Evolutionary conservation across 495 filamentous ascomycete species (phyloP).

Genomic region (Hypoxylon rickii): DNA sequence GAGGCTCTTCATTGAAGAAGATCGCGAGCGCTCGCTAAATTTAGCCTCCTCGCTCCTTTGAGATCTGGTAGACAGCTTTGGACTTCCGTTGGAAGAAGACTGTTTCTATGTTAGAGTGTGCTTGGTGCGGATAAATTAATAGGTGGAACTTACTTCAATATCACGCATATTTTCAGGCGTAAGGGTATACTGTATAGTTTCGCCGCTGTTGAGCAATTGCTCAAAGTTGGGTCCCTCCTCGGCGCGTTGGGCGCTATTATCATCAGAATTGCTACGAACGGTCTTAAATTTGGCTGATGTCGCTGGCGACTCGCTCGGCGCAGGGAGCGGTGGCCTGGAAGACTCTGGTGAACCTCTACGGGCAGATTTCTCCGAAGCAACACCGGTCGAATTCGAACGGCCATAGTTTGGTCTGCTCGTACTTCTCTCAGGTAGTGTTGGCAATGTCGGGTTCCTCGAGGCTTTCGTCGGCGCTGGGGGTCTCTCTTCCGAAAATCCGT

Average conservation of each 20-base stretch:
- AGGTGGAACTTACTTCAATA: slow-evolving; percentile 68
- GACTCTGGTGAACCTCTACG: slow-evolving; percentile 33
- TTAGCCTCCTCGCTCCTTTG: slow-evolving; percentile 51
- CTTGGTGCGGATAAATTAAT: not conserved
- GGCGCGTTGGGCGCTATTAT: slow-evolving; percentile 48
- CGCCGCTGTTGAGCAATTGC: slow-evolving; percentile 83
- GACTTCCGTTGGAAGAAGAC: slow-evolving; percentile 44
- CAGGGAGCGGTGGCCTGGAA: slow-evolving; percentile 23
- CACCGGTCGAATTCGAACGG: slow-evolving; percentile 17
- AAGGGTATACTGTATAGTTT: slow-evolving; percentile 91
- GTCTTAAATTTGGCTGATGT: slow-evolving; percentile 51
- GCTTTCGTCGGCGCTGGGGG: slow-evolving; percentile 28
- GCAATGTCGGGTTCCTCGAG: slow-evolving; percentile 34
- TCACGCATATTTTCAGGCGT: slow-evolving; percentile 89
- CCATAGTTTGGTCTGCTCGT: slow-evolving; percentile 37
- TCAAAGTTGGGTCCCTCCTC: slow-evolving; percentile 65
- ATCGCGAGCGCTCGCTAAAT: slow-evolving; percentile 43
- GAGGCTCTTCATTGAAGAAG: slow-evolving; percentile 48
- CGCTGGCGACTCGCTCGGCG: slow-evolving; percentile 39
- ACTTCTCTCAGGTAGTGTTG: slow-evolving; percentile 48
- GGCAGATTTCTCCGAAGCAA: slow-evolving; percentile 11
- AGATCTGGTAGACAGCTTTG: slow-evolving; percentile 38
- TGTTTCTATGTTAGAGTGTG: slow-evolving; percentile 41
- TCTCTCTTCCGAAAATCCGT: slow-evolving; percentile 40
- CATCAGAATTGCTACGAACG: slow-evolving; percentile 56